Evolutionary conservation across 257 asterid species (phyloP).

Genomic region (Przewalskia tangutica): DNA sequence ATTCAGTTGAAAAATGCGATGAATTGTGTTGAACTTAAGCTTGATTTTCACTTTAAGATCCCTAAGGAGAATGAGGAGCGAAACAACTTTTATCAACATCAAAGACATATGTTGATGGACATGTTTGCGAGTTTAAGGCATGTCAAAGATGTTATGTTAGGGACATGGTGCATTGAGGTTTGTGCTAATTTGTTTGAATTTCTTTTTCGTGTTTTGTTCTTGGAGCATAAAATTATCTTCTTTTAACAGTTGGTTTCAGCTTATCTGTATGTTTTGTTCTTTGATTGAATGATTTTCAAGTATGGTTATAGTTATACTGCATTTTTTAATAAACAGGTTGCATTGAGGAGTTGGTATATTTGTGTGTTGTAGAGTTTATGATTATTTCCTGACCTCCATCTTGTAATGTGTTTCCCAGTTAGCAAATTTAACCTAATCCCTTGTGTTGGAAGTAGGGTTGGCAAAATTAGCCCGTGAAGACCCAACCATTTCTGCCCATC

Average conservation of each 20-base stretch:
- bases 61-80: neutral
- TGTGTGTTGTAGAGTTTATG: neutral
- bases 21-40: neutral
- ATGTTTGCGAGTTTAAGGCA: neutral
- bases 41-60: neutral
- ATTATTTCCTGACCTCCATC: neutral
- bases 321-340: neutral
- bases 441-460: neutral
- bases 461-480: too few species aligned
- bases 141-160: neutral
- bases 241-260: neutral
- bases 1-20: neutral
- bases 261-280: neutral
- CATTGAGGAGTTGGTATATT: neutral
- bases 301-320: neutral
- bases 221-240: neutral
- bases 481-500: too few species aligned
- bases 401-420: neutral
- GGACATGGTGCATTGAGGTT: conserved; percentile 7
- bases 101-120: neutral
- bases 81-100: neutral
- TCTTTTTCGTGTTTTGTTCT: neutral
- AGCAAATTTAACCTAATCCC: neutral
- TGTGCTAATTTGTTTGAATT: neutral
- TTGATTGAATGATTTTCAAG: neutral